A percentile compares a stretch with the other conserved stretches of the same genome.
Evolutionary conservation across 2,329 filamentous ascomycete species (phyloP).

Genomic region (Ophiocordyceps australis): DNA sequence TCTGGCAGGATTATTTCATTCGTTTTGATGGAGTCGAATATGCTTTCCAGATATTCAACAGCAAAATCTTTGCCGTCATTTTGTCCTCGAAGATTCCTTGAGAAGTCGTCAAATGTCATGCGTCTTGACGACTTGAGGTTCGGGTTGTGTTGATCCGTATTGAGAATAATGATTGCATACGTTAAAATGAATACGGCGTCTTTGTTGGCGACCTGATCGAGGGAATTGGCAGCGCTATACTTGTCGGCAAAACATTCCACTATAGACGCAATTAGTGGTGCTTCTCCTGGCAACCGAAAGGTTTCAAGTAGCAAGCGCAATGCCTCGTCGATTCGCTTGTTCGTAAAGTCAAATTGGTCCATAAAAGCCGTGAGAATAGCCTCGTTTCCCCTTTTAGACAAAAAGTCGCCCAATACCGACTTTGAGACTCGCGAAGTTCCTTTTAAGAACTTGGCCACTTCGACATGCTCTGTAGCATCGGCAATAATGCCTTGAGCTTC

Average conservation of each 20-base stretch:
- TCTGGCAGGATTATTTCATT: constrained; percentile 95
- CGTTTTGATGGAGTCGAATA: constrained; percentile 79
- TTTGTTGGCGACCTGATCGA: constrained; percentile 62
- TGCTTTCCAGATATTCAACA: constrained; percentile 63
- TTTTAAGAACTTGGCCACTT: constrained; percentile 73
- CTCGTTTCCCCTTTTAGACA: constrained; percentile 84
- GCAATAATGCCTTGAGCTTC: constrained; percentile 74
- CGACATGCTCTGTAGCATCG: constrained; percentile 52
- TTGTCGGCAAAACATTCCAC: constrained; percentile 74
- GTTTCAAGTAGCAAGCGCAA: constrained; percentile 72
- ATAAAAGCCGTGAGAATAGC: constrained; percentile 72
- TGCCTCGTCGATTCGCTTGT: constrained; percentile 79
- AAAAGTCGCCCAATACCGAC: constrained; percentile 74
- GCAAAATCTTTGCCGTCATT: constrained; percentile 77
- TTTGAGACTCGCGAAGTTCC: constrained; percentile 82
- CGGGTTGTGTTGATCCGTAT: constrained; percentile 92
- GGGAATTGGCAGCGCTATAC: constrained; percentile 53
- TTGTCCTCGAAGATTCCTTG: constrained; percentile 75
- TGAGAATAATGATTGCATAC: constrained; percentile 94
- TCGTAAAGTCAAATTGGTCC: constrained; percentile 70
- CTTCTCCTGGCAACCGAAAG: constrained; percentile 88
- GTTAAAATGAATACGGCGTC: constrained; percentile 82
- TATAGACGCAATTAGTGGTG: constrained; percentile 81
- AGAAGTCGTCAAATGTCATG: constrained; percentile 73
- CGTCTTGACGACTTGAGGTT: constrained; percentile 64